Evolutionary conservation across 108 stramenopile species (phyloP).

Genomic region (Cyclotella choctawhatcheeana): DNA sequence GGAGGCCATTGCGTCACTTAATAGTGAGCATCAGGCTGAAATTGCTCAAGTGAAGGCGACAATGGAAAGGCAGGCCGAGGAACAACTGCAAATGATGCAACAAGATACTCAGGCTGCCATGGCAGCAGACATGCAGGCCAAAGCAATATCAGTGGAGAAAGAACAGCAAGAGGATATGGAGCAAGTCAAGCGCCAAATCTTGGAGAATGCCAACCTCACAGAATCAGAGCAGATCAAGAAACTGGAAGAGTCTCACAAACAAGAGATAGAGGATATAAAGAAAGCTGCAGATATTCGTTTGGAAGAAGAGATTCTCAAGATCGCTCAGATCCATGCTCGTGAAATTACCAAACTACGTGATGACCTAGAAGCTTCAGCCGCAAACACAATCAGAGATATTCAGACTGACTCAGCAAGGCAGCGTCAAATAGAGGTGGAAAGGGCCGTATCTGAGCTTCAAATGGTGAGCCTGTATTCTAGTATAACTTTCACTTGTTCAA

Average conservation of each 20-base stretch:
- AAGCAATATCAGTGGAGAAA: constrained; percentile 7
- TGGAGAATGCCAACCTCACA: constrained; percentile 12
- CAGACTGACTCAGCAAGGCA: constrained; percentile 15
- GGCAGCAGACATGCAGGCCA: not conserved
- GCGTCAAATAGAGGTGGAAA: constrained; percentile 18
- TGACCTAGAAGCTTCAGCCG: constrained; percentile 25
- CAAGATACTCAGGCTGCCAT: not conserved
- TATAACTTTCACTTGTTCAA: not conserved
- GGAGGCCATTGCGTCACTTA: constrained; percentile 15
- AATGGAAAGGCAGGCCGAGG: constrained; percentile 6
- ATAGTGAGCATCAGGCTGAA: constrained; percentile 23
- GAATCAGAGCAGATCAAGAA: constrained; percentile 16
- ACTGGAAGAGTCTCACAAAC: constrained; percentile 11
- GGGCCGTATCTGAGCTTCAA: constrained; percentile 10
- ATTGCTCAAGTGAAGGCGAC: constrained; percentile 11
- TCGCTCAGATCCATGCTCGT: constrained; percentile 35
- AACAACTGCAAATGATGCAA: not conserved
- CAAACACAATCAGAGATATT: constrained; percentile 32
- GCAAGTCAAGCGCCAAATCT: constrained; percentile 12
- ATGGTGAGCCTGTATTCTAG: not conserved
- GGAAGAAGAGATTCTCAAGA: constrained; percentile 34
- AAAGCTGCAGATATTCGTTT: constrained; percentile 19
- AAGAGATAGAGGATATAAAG: constrained; percentile 27
- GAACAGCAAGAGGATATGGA: constrained; percentile 22
- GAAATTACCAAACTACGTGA: constrained; percentile 39